Evolutionary conservation across 805 yeast species (phyloP).

Genomic region (Kodamaea leandrae): DNA sequence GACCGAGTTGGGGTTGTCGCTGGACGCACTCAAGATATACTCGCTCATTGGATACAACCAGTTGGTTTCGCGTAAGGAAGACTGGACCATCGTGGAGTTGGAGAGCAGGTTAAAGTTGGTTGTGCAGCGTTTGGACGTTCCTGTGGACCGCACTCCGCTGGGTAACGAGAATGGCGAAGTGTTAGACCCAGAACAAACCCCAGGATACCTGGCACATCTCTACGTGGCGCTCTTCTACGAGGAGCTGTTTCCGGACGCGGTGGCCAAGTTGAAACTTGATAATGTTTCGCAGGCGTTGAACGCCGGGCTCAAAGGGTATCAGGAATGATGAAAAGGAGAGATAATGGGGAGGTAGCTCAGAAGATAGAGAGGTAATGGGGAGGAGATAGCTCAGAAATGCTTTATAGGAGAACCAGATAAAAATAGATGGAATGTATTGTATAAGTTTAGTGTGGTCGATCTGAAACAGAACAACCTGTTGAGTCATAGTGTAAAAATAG

Average conservation of each 20-base stretch:
- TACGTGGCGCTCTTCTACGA: constrained; percentile 35
- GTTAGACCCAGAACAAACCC: not conserved
- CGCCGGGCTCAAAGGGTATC: constrained; percentile 24
- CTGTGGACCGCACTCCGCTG: constrained; percentile 1
- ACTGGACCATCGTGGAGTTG: constrained; percentile 31
- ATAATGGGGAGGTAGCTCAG: not conserved
- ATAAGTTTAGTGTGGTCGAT: no score
- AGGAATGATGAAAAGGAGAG: not conserved
- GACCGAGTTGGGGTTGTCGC: constrained; percentile 15
- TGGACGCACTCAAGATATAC: constrained; percentile 33
- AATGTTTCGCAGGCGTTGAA: constrained; percentile 28
- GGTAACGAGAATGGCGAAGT: constrained; percentile 3
- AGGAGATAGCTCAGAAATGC: no score
- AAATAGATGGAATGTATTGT: no score
- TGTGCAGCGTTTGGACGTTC: constrained; percentile 20
- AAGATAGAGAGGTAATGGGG: not conserved
- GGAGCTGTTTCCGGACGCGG: constrained; percentile 24
- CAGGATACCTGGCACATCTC: constrained; percentile 13
- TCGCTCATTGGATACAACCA: constrained; percentile 35
- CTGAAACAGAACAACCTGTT: no score
- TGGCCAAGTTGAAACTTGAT: constrained; percentile 37
- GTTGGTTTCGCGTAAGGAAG: constrained; percentile 14
- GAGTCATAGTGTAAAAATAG: no score
- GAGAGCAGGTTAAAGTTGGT: constrained; percentile 28
- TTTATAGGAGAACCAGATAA: no score